phyloP scores from a whole-genome alignment of 1,284 basidiomycete genomes.

The Melampsora americana region DNA sequence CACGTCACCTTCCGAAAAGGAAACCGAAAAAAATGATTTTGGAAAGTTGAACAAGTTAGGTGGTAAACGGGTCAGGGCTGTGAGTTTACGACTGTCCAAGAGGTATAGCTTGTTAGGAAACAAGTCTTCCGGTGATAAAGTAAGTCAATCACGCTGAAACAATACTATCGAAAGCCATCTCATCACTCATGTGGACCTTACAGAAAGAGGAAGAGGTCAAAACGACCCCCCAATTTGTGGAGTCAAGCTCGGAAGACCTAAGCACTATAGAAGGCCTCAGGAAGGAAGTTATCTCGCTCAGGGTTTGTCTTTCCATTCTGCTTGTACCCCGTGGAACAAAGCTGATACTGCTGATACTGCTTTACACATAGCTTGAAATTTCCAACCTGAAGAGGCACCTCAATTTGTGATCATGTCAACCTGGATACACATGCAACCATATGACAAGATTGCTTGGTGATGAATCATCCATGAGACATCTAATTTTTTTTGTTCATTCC shows the following conservation, averaged over 20 bases:
- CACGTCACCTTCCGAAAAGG: not conserved
- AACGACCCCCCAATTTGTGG: not conserved
- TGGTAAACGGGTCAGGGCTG: conserved; percentile 39
- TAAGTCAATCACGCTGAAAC: not conserved
- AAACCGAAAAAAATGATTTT: conserved; percentile 31
- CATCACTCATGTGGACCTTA: not conserved
- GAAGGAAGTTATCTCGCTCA: conserved; percentile 1
- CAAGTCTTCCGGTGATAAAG: conserved; percentile 19
- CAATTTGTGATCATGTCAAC: not conserved
- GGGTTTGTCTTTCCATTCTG: not conserved
- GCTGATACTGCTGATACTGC: not conserved
- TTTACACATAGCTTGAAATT: conserved; percentile 3
- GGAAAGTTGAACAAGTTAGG: conserved; percentile 27
- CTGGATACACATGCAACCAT: too few species aligned
- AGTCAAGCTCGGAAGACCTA: not conserved
- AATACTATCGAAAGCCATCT: not conserved
- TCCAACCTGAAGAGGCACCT: not conserved
- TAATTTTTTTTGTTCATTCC: too few species aligned
- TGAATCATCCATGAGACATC: too few species aligned
- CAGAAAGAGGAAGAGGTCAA: not conserved
- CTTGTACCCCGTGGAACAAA: not conserved
- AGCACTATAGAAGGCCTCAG: conserved; percentile 5
- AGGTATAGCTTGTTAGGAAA: conserved; percentile 32
- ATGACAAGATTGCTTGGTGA: too few species aligned
- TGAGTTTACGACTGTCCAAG: conserved; percentile 36